A percentile compares a stretch with the other conserved stretches of the same genome.
Evolutionary conservation across 2,329 filamentous ascomycete genomes (phyloP).

Genomic region (Claviceps sp.): DNA sequence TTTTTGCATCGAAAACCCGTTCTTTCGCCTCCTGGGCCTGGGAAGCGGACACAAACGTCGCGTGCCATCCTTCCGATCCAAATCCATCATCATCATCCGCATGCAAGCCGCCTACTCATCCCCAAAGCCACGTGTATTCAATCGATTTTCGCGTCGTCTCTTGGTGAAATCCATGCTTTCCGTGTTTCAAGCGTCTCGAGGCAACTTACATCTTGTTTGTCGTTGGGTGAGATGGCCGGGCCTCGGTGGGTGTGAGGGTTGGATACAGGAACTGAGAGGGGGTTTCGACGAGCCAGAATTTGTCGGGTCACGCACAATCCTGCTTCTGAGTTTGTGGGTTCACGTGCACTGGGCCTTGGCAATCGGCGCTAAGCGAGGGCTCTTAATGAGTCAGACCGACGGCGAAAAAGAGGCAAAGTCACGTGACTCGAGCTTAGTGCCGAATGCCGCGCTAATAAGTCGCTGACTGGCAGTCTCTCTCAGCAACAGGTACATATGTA

Average conservation of each 20-base stretch:
- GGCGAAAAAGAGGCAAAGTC: neutral
- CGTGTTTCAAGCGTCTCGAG: neutral
- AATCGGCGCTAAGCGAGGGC: constrained; percentile 27
- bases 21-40: neutral
- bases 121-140: neutral
- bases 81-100: constrained; percentile 1
- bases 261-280: constrained; percentile 25
- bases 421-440: constrained; percentile 8
- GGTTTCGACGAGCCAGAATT: constrained; percentile 27
- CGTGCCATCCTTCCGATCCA: neutral
- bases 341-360: constrained; percentile 22
- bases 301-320: constrained; percentile 23
- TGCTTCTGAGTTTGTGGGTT: constrained; percentile 27
- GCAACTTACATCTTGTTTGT: constrained; percentile 32
- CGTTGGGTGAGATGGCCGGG: constrained; percentile 27
- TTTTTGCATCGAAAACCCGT: neutral
- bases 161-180: neutral
- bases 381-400: constrained; percentile 15
- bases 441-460: too few relatives aligned
- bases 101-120: constrained; percentile 1
- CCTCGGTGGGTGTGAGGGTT: constrained; percentile 23
- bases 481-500: too few relatives aligned
- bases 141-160: constrained; percentile 4
- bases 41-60: neutral
- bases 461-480: too few relatives aligned